Evolutionary conservation across 805 yeast genomes (phyloP), one percentile per base, ranked within the genome.

Genomic region (Brettanomyces nanus): DNA sequence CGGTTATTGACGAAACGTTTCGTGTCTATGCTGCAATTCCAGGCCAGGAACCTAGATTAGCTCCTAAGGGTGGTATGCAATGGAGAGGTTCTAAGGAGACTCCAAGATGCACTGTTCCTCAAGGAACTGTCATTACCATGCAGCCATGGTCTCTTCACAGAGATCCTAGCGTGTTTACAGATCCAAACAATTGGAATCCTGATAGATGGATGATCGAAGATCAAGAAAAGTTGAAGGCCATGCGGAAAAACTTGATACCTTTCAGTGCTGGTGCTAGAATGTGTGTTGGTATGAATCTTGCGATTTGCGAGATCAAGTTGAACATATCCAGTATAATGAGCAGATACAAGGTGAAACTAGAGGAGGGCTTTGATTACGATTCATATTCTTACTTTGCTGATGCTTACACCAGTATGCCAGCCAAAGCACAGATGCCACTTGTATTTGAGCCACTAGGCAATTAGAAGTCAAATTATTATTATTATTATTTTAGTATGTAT

Each of bases 231-330:
- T 48, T 70, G 25, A 65, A 58, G 37, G 38, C 37, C 6, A 79
- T 77, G 74, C 64, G 66, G 40, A 66, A 62, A 37, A 64, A 65
- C 46, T 71, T 79, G 66, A 70, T 80, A 68, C 77, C 82, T 1
- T 81, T 82, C 61, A 87, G 89, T 1, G 71, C 76, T 29, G 90
- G 89, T 3, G 65, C 77, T 17, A 61, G 86, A 45, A 79, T 80
- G 86, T 81, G 90, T 49, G 60, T 80, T 38, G 89, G 90, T 1
- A 70, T 76, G 75, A 68, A 80, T 51, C 53, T 81, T 29, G 87
- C 87, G 0, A 56, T 72, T 15, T 71, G 73, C 30, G 87, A 80
- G 51, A 77, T 80, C 65, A 80, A 79, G 51, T 48, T 77, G 31
- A 68, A 71, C 10, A 49, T 75, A 21, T 73, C 77, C 7, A 67